Evolutionary conservation across 495 filamentous ascomycete genomes (phyloP), one percentile per base, ranked within the genome.

Genomic region (Podospora bellae-mahoneyi): DNA sequence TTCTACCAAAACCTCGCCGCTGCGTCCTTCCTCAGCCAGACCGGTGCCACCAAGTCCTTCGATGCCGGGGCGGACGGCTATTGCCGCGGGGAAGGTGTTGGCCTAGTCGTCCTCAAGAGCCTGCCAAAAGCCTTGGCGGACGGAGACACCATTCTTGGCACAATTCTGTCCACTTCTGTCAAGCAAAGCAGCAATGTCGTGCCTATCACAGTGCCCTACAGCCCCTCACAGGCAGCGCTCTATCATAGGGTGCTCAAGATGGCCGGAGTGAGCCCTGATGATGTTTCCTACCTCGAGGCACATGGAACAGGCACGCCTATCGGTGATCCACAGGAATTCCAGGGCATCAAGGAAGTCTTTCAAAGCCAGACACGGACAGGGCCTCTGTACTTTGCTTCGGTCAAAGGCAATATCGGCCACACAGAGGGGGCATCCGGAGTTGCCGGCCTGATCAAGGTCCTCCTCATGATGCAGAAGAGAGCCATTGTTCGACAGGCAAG

Each of bases 41-140:
- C 78, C 27, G 77, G 78, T 15, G 74, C 63, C 1, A 90, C 82
- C 61, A 79, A 85, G 53, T 83, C 83, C 0, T 92, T 88, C 66
- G 86, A 88, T 69, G 78, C 81, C 0, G 63, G 71, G 0, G 89
- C 88, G 15, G 79, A 89, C 74, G 89, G 89, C 0, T 91, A 88
- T 72, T 86, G 75, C 0, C 76, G 88, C 5, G 89, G 79, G 2
- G 89, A 92, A 68, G 88, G 81, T 1, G 68, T 88, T 9, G 79
- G 77, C 39, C 78, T 78, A 0, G 48, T 90, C 1, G 75, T 83
- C 6, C 56, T 91, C 0, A 91, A 91, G 72, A 71, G 69, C 6
- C 72, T 89, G 1, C 62, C 60, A 1, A 80, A 84, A 58, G 89
- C 83, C 6, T 54, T 84, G 7, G 60, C 67, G 1, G 79, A 84